These are phyloP conservation scores for Cyphellophora europaea DNA, from an alignment of 2,329 filamentous ascomycete species.

Conservation along the genomic window DNA sequence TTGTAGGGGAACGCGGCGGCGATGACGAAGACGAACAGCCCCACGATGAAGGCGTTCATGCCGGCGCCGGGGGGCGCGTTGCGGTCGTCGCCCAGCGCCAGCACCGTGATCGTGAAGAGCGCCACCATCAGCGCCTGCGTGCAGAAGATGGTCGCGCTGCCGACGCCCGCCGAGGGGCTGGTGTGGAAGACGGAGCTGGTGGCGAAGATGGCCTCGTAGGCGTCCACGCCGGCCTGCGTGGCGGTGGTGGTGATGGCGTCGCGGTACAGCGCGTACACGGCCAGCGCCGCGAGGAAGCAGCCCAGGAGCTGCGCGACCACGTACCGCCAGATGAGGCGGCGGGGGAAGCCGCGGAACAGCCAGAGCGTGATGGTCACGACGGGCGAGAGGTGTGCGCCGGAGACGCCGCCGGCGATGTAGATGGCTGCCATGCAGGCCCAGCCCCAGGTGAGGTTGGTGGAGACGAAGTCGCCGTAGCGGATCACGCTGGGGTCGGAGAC, in stretches of 20 bases:
- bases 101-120: constrained; percentile 31
- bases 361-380: constrained; percentile 35
- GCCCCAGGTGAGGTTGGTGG: constrained; percentile 36
- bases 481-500: too few species aligned
- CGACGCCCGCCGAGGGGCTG: too few species aligned
- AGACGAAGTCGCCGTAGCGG: constrained; percentile 18
- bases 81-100: constrained; percentile 37
- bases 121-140: too few species aligned
- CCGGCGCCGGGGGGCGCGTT: constrained; percentile 41
- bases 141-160: too few species aligned
- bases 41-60: constrained; percentile 42
- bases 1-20: constrained; percentile 34
- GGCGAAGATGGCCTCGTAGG: too few species aligned
- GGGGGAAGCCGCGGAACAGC: constrained; percentile 45
- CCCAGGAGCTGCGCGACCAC: constrained; percentile 43
- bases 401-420: constrained; percentile 39
- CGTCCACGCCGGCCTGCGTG: too few species aligned
- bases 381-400: constrained; percentile 38
- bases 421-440: constrained; percentile 44
- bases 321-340: constrained; percentile 41
- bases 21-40: constrained; percentile 29
- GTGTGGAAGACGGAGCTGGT: constrained; percentile 35
- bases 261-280: constrained; percentile 34
- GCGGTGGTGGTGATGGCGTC: too few species aligned
- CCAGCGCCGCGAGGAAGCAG: constrained; percentile 40